phyloP scores from a whole-genome alignment of 805 yeast genomes.

The Yarrowia bubula region DNA sequence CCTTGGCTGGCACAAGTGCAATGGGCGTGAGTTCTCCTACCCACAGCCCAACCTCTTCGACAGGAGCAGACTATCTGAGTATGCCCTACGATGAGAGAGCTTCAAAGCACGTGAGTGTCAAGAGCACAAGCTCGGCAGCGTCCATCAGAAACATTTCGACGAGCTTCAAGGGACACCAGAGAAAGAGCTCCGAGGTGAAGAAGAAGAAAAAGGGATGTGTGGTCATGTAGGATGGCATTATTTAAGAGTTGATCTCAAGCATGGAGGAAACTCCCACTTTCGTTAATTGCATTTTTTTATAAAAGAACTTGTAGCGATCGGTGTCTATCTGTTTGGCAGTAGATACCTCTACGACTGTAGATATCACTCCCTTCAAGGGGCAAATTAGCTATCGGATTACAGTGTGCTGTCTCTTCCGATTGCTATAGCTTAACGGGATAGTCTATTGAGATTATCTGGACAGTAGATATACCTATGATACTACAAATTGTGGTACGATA shows the following conservation, averaged over 20 bases:
- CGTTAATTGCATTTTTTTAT: conserved; percentile 16
- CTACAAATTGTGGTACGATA: too few species aligned
- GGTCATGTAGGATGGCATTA: conserved; percentile 1
- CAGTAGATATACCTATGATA: too few species aligned
- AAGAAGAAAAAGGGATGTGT: conserved; percentile 26
- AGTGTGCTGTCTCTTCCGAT: too few species aligned
- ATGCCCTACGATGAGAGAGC: conserved; percentile 2
- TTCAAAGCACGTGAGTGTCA: conserved; percentile 14
- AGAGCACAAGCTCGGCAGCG: conserved; percentile 20
- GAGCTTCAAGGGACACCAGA: conserved; percentile 19
- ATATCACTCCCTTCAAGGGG: too few species aligned
- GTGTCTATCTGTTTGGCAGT: too few species aligned
- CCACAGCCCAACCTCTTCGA: conserved; percentile 6
- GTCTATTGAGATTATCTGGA: too few species aligned
- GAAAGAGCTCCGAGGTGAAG: conserved; percentile 9
- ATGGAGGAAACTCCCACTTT: conserved; percentile 26
- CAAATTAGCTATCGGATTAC: background rate
- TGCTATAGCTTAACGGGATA: too few species aligned
- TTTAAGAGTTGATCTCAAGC: conserved; percentile 26
- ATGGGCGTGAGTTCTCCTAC: conserved; percentile 11
- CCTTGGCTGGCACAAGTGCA: conserved; percentile 24
- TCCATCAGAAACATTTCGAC: conserved; percentile 15
- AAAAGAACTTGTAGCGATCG: too few species aligned
- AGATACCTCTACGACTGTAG: too few species aligned
- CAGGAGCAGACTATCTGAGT: conserved; percentile 13